These are phyloP conservation scores for Aspergillus ibericus DNA, from an alignment of 2,329 filamentous ascomycete species.

Conservation along the genomic window DNA sequence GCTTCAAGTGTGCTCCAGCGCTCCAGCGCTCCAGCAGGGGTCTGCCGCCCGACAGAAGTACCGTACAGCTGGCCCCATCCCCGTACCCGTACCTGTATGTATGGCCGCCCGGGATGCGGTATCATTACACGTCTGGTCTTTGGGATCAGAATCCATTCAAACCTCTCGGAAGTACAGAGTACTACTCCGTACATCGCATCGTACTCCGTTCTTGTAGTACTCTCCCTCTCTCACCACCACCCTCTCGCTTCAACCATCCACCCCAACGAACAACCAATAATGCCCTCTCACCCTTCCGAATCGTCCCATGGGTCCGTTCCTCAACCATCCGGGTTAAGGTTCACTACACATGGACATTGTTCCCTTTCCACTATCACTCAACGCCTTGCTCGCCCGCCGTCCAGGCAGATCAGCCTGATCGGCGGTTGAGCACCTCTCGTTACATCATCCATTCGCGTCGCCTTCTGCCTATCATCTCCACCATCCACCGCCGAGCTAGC, in stretches of 20 bases:
- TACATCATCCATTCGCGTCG: conserved; percentile 6
- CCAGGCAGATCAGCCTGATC: conserved; percentile 3
- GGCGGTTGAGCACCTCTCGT: not conserved
- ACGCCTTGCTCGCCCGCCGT: not conserved
- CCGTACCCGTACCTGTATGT: not conserved
- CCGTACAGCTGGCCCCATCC: not conserved
- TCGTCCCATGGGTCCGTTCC: not conserved
- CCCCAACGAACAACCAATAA: not conserved
- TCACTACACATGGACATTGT: conserved; percentile 7
- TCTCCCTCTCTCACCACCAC: not conserved
- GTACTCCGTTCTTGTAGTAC: no score
- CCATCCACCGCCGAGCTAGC: not conserved
- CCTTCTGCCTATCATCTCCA: not conserved
- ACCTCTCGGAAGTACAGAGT: no score
- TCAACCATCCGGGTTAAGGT: not conserved
- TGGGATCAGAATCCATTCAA: no score
- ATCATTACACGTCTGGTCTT: not conserved
- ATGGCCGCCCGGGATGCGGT: not conserved
- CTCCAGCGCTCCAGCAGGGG: not conserved
- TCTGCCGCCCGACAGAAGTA: not conserved
- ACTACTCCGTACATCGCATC: no score
- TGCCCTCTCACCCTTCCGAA: not conserved
- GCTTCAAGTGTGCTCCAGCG: no score
- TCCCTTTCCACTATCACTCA: not conserved
- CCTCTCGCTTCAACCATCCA: not conserved